Evolutionary conservation across 306 rosid genomes (phyloP).

Genomic region (Styphnolobium japonicum): DNA sequence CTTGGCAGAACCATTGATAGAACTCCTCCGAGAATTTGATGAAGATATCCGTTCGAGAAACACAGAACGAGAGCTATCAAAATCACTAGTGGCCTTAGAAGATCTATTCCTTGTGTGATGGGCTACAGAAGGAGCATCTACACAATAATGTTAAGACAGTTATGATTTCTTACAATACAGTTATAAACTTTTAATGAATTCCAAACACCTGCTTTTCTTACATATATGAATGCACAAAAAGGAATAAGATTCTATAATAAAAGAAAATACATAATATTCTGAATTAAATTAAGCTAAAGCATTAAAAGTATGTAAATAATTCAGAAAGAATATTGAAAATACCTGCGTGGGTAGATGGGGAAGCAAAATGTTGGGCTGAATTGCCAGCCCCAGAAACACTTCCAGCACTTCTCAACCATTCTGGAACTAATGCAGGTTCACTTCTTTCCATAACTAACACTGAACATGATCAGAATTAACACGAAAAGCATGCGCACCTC

Average conservation of each 20-base stretch:
- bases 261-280: not conserved
- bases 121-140: constrained; percentile 58
- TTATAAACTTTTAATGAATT: not conserved
- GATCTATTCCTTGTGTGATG: constrained; percentile 60
- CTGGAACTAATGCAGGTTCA: constrained; percentile 96
- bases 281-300: not conserved
- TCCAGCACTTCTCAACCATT: constrained; percentile 97
- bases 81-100: constrained; percentile 58
- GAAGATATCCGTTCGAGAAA: constrained; percentile 79
- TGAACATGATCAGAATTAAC: constrained; percentile 76
- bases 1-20: constrained; percentile 82
- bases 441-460: constrained; percentile 90
- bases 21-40: constrained; percentile 75
- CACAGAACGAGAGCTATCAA: constrained; percentile 66
- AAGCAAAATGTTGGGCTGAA: constrained; percentile 79
- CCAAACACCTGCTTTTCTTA: not conserved
- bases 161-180: not conserved
- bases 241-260: not conserved
- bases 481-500: constrained; percentile 37
- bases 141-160: constrained; percentile 23
- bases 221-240: not conserved
- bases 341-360: constrained; percentile 74
- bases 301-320: not conserved
- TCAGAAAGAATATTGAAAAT: not conserved
- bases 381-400: constrained; percentile 77